These are phyloP conservation scores for Craspedostauros australis DNA, from an alignment of 108 stramenopile species.

Conservation along the genomic window DNA sequence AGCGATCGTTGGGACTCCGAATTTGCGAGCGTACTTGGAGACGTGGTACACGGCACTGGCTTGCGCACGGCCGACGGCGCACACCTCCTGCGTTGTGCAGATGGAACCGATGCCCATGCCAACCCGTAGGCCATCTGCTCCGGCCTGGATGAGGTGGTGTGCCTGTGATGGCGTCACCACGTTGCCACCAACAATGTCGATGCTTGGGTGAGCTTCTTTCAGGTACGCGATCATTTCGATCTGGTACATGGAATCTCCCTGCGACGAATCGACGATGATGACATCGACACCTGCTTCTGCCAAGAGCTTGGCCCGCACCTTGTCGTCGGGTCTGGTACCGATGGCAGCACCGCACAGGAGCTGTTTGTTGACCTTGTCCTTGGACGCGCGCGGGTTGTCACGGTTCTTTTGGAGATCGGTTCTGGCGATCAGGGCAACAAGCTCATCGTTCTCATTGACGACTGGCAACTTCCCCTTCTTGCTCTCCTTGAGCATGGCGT, in stretches of 20 bases:
- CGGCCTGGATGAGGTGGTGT: conserved; percentile 94
- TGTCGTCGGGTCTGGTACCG: conserved; percentile 97
- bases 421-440: conserved; percentile 96
- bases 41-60: conserved; percentile 98
- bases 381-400: conserved; percentile 96
- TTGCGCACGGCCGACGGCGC: conserved; percentile 98
- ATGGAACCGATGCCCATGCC: conserved; percentile 99
- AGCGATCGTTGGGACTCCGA: conserved; percentile 96
- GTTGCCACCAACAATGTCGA: conserved; percentile 99
- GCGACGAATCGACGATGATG: conserved; percentile 98
- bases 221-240: conserved; percentile 94
- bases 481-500: conserved; percentile 89
- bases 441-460: conserved; percentile 91
- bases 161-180: conserved; percentile 97
- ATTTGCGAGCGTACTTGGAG: conserved; percentile 86
- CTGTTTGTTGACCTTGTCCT: conserved; percentile 91
- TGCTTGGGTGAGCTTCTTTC: conserved; percentile 75
- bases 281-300: conserved; percentile 98
- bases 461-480: conserved; percentile 99
- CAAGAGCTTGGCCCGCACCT: conserved; percentile 78
- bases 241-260: conserved; percentile 98
- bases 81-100: conserved; percentile 99
- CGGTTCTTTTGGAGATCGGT: conserved; percentile 98
- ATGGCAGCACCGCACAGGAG: conserved; percentile 96
- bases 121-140: conserved; percentile 99